phyloP scores from a whole-genome alignment of 495 filamentous ascomycete genomes.

The Talaromyces nanjingensis region DNA sequence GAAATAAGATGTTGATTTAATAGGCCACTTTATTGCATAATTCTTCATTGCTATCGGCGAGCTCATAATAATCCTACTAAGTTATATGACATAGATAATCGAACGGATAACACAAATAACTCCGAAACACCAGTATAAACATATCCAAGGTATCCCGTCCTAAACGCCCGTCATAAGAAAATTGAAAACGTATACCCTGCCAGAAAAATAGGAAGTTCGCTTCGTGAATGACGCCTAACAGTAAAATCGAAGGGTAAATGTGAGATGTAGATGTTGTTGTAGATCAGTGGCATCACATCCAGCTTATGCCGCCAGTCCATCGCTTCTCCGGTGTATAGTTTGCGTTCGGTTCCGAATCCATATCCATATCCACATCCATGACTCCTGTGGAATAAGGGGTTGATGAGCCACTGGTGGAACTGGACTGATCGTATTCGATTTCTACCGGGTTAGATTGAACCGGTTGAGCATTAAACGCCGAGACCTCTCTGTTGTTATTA shows the following conservation, averaged over 20 bases:
- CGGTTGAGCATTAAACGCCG: not conserved
- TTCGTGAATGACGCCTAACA: not conserved
- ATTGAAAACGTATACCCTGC: not conserved
- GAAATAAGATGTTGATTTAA: not conserved
- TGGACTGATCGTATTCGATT: not conserved
- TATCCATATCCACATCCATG: constrained; percentile 34
- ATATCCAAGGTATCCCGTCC: not conserved
- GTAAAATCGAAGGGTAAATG: not conserved
- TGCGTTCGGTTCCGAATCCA: constrained; percentile 27
- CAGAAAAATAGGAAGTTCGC: not conserved
- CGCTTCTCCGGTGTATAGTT: not conserved
- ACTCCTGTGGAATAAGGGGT: constrained; percentile 18
- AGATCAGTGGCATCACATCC: not conserved
- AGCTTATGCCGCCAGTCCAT: not conserved
- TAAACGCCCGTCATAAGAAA: not conserved
- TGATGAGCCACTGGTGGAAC: constrained; percentile 18
- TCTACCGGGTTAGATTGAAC: not conserved
- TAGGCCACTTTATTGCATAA: not conserved
- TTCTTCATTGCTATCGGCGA: not conserved
- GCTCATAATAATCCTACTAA: not conserved
- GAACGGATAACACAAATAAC: not conserved
- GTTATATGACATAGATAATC: not conserved
- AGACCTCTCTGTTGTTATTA: not conserved
- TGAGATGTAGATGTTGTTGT: not conserved
- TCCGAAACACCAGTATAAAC: not conserved